phyloP scores from a whole-genome alignment of 495 filamentous ascomycete species.

The Patellaria atrata region DNA sequence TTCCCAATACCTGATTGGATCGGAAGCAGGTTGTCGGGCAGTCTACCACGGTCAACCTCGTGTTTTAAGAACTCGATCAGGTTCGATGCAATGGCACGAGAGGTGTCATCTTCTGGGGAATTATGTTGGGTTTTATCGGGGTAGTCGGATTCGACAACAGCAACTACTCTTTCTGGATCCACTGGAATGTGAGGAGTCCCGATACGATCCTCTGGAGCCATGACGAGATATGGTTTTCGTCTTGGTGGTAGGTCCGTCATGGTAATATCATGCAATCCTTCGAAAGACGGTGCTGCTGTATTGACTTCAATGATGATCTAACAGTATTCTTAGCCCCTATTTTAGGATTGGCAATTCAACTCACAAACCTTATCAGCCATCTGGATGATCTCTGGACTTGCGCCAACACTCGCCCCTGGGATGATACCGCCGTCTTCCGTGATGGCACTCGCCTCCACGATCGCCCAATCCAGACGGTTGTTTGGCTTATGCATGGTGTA shows the following conservation, averaged over 20 bases:
- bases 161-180: conserved; percentile 77
- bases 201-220: conserved; percentile 65
- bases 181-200: conserved; percentile 74
- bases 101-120: conserved; percentile 56
- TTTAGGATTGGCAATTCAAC: background rate
- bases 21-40: conserved; percentile 65
- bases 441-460: conserved; percentile 79
- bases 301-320: conserved; percentile 85
- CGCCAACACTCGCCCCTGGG: conserved; percentile 75
- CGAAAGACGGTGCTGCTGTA: conserved; percentile 69
- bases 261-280: conserved; percentile 84
- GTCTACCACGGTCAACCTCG: conserved; percentile 61
- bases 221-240: conserved; percentile 77
- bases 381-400: conserved; percentile 73
- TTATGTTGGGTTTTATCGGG: conserved; percentile 70
- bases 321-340: background rate
- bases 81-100: conserved; percentile 59
- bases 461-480: conserved; percentile 65
- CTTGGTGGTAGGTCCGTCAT: conserved; percentile 69
- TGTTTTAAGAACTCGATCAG: conserved; percentile 79
- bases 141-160: conserved; percentile 73
- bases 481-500: conserved; percentile 40
- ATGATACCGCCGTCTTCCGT: conserved; percentile 89
- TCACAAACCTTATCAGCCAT: conserved; percentile 61
- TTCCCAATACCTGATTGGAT: conserved; percentile 87